phyloP scores from a whole-genome alignment of 2,329 filamentous ascomycete species.

The Cryphonectria nitschkei region DNA sequence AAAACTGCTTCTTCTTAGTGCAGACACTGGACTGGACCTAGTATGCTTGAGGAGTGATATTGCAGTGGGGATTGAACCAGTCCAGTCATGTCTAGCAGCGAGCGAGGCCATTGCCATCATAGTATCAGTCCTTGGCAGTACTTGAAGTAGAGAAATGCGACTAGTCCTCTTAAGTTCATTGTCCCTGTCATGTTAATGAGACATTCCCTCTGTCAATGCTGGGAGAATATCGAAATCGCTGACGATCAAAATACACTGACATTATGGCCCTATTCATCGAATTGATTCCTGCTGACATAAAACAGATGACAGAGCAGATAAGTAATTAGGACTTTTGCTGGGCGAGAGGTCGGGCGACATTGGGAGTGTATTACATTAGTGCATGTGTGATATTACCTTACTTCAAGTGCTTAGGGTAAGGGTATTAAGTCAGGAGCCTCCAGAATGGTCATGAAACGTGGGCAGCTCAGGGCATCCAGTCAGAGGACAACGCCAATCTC shows the following conservation, averaged over 20 bases:
- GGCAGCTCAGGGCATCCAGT: slow-evolving; percentile 2
- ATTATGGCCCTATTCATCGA: background rate
- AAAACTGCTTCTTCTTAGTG: background rate
- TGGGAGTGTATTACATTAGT: too few species aligned
- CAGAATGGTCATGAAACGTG: slow-evolving; percentile 8
- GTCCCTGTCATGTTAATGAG: background rate
- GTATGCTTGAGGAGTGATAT: background rate
- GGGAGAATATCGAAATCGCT: background rate
- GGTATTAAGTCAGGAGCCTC: background rate
- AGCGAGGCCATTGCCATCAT: background rate
- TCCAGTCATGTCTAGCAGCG: background rate
- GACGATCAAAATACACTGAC: background rate
- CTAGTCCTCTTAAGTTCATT: background rate
- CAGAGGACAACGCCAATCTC: background rate
- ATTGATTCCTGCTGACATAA: background rate
- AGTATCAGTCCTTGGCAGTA: too few species aligned
- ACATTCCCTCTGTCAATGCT: background rate
- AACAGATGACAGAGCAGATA: background rate
- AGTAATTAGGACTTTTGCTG: background rate
- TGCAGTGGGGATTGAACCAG: background rate
- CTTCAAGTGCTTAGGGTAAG: background rate
- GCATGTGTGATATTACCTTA: too few species aligned
- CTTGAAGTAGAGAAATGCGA: background rate
- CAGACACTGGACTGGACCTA: background rate
- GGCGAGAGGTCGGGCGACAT: too few species aligned